Conservation (phyloP, 208 protist genomes). For the Porcisia hertigi region DNA sequence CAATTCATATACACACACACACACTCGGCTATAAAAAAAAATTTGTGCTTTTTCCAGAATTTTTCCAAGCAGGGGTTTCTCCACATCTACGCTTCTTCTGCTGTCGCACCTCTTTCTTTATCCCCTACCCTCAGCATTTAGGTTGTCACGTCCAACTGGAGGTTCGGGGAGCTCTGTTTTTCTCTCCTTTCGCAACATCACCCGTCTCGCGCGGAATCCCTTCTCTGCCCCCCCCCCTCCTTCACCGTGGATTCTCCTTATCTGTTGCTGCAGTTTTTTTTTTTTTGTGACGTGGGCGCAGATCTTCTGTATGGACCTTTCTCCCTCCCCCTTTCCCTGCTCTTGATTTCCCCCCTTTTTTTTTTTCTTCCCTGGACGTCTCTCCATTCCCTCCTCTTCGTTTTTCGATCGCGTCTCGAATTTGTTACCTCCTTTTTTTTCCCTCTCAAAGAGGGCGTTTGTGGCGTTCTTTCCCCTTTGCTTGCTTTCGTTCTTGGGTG, state of each 20-base stretch:
- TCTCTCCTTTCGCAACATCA: background rate
- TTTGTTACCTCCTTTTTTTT: too few relatives aligned
- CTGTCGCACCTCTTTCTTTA: background rate
- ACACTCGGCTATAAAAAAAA: too few relatives aligned
- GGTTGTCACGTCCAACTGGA: background rate
- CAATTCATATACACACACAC: background rate
- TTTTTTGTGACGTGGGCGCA: too few relatives aligned
- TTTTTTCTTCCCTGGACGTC: too few relatives aligned
- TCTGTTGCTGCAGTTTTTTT: too few relatives aligned
- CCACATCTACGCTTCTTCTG: background rate
- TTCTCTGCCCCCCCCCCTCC: too few relatives aligned
- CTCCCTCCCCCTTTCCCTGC: background rate
- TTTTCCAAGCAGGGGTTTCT: background rate
- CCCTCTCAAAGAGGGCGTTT: too few relatives aligned
- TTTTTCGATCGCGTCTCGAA: too few relatives aligned
- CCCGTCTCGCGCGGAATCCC: too few relatives aligned
- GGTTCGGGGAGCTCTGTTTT: background rate
- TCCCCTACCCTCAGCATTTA: background rate
- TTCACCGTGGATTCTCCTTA: too few relatives aligned
- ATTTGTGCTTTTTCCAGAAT: background rate
- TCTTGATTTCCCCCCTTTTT: too few relatives aligned
- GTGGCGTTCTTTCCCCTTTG: background rate
- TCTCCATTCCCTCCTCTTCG: too few relatives aligned
- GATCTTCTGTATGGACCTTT: slow-evolving; percentile 5
- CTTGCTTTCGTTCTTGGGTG: background rate